phyloP scores from a whole-genome alignment of 208 protist species.

The Trypanosoma scelopori region DNA sequence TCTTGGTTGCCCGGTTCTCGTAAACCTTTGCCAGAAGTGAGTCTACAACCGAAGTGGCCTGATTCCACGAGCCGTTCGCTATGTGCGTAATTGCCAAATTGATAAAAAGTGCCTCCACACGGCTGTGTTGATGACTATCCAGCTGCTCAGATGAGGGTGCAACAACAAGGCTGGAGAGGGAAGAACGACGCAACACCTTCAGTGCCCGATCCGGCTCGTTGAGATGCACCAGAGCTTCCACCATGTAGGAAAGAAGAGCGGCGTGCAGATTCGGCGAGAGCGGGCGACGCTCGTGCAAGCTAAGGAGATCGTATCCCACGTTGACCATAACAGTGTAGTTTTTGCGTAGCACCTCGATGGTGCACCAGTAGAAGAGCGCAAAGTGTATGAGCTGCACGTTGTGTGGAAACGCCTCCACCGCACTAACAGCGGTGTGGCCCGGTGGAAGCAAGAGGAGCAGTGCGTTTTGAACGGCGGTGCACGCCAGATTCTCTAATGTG shows the following conservation, averaged over 20 bases:
- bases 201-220: conserved; percentile 78
- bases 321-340: conserved; percentile 81
- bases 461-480: conserved; percentile 74
- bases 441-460: conserved; percentile 74
- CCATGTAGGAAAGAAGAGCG: conserved; percentile 77
- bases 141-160: conserved; percentile 36
- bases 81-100: conserved; percentile 84
- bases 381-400: conserved; percentile 59
- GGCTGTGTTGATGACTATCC: conserved; percentile 75
- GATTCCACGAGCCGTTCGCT: conserved; percentile 78
- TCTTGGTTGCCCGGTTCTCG: conserved; percentile 37
- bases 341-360: conserved; percentile 65
- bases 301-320: conserved; percentile 71
- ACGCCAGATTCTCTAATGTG: conserved; percentile 53
- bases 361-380: conserved; percentile 77
- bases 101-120: conserved; percentile 82
- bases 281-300: conserved; percentile 53
- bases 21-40: conserved; percentile 80
- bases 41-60: conserved; percentile 79
- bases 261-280: conserved; percentile 66
- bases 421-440: conserved; percentile 52
- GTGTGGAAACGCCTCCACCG: conserved; percentile 63
- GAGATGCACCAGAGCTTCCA: conserved; percentile 81
- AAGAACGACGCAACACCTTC: conserved; percentile 65
- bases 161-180: conserved; percentile 63